phyloP scores from a whole-genome alignment of 2,329 filamentous ascomycete species.

The Colletotrichum scovillei region DNA sequence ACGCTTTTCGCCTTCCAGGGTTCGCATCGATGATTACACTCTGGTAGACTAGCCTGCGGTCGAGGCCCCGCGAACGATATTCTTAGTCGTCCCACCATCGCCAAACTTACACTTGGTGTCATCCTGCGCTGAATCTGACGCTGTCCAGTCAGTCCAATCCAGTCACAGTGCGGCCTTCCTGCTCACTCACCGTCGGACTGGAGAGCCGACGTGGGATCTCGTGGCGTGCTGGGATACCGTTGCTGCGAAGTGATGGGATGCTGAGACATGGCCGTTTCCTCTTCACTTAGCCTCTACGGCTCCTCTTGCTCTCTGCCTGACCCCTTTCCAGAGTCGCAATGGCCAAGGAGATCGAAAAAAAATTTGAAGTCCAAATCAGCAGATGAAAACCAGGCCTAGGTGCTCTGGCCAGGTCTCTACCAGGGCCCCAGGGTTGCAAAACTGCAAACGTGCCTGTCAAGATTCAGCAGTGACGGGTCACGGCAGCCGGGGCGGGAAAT shows the following conservation, averaged over 20 bases:
- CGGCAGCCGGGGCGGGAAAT: conserved; percentile 22
- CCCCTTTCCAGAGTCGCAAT: conserved; percentile 18
- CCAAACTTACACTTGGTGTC: conserved; percentile 20
- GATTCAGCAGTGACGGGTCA: conserved; percentile 19
- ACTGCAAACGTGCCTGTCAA: neutral
- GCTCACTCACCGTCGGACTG: conserved; percentile 2
- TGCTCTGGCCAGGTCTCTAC: conserved; percentile 14
- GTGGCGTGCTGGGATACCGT: conserved; percentile 19
- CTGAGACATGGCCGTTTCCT: conserved; percentile 12
- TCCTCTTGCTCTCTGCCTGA: conserved; percentile 1
- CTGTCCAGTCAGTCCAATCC: neutral
- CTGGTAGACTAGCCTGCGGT: conserved; percentile 12
- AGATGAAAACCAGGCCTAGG: neutral
- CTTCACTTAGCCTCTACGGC: neutral
- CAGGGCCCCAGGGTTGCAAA: neutral
- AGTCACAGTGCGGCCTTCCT: conserved; percentile 11
- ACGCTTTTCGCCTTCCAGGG: conserved; percentile 2
- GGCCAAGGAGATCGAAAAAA: conserved; percentile 5
- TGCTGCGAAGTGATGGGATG: conserved; percentile 20
- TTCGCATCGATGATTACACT: conserved; percentile 1
- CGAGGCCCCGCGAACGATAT: conserved; percentile 6
- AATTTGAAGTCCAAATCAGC: conserved; percentile 1
- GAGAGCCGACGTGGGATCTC: conserved; percentile 10
- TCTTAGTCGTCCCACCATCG: conserved; percentile 26
- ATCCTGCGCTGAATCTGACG: conserved; percentile 15